A percentile compares a stretch with the other conserved stretches of the same genome.
Evolutionary conservation across 306 rosid genomes (phyloP).

Genomic region (Cucumis cinereus): DNA sequence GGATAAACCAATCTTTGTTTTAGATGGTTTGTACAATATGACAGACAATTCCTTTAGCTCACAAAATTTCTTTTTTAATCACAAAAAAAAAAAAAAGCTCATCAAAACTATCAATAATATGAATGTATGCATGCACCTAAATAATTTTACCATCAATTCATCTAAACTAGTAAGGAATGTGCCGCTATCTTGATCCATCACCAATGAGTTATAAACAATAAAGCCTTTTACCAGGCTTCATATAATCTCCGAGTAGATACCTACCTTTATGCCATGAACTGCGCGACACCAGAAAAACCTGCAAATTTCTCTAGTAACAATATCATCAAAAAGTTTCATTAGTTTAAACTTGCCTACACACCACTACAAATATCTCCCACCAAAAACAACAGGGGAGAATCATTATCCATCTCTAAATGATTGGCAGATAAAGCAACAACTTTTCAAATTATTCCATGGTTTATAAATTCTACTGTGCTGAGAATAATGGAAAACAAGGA

Average conservation of each 20-base stretch:
- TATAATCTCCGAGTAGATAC: not conserved
- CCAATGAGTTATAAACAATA: not conserved
- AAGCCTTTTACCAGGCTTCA: not conserved
- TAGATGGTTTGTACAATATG: not conserved
- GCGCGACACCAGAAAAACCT: too few relatives aligned
- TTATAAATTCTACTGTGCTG: not conserved
- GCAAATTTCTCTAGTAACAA: not conserved
- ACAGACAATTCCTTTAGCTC: not conserved
- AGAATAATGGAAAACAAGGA: not conserved
- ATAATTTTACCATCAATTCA: conserved; percentile 1
- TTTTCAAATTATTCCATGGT: not conserved
- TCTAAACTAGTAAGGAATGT: not conserved
- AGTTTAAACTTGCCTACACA: not conserved
- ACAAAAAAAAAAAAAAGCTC: not conserved
- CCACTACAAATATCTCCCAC: not conserved
- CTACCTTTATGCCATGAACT: not conserved
- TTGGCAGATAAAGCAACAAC: not conserved
- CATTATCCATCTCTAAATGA: not conserved
- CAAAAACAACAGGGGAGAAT: not conserved
- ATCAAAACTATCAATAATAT: not conserved
- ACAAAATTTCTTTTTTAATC: not conserved
- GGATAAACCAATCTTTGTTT: conserved; percentile 13
- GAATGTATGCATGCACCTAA: not conserved
- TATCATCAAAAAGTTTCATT: not conserved
- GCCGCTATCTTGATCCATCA: not conserved